These are phyloP conservation scores for Cladobotryum protrusum DNA, from an alignment of 2,329 filamentous ascomycete species.

Conservation along the genomic window DNA sequence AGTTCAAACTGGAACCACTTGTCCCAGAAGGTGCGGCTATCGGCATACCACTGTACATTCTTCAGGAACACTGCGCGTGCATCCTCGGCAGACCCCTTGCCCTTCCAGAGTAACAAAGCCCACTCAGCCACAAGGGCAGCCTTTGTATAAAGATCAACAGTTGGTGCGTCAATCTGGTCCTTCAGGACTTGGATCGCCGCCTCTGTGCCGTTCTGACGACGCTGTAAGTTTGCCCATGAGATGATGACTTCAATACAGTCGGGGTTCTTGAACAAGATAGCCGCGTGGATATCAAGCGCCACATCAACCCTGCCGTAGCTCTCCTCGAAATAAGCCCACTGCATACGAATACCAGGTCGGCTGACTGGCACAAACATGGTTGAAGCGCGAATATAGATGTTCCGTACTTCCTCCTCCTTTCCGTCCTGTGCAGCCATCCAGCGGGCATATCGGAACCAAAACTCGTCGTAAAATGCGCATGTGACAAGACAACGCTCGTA, in stretches of 20 bases:
- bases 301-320: conserved; percentile 69
- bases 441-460: conserved; percentile 93
- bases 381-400: conserved; percentile 83
- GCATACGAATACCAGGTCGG: conserved; percentile 73
- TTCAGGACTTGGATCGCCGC: conserved; percentile 81
- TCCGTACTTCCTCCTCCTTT: conserved; percentile 85
- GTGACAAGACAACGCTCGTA: conserved; percentile 93
- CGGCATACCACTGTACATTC: conserved; percentile 76
- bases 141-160: conserved; percentile 72
- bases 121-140: conserved; percentile 83
- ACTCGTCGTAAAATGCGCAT: conserved; percentile 92
- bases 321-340: conserved; percentile 95
- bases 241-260: conserved; percentile 82
- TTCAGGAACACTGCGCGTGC: conserved; percentile 77
- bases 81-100: conserved; percentile 72
- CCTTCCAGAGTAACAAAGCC: conserved; percentile 81
- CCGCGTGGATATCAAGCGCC: conserved; percentile 76
- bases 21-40: conserved; percentile 84
- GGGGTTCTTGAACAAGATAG: conserved; percentile 69
- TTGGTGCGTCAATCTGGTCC: conserved; percentile 66
- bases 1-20: conserved; percentile 86
- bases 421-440: conserved; percentile 81
- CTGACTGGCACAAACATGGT: conserved; percentile 83
- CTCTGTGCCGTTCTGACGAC: conserved; percentile 76
- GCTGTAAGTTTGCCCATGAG: conserved; percentile 79